Conservation (phyloP, 73 alveolate genomes). For the Paramecium tetraurelia region DNA sequence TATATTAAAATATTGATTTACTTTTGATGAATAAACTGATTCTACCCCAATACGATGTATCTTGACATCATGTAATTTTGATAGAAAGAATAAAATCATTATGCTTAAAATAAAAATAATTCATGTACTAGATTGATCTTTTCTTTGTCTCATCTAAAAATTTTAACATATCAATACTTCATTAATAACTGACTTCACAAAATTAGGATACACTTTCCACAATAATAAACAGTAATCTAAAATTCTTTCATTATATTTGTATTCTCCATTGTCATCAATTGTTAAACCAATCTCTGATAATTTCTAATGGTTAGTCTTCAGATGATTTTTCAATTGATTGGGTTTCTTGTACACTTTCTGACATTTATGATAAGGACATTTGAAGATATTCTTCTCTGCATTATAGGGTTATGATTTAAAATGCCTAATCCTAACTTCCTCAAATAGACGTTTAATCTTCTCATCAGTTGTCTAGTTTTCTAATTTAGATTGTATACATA, state of each 20-base stretch:
- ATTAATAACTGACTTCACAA: constrained; percentile 1
- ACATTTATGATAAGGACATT: constrained; percentile 3
- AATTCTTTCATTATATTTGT: constrained; percentile 12
- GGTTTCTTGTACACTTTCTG: neutral
- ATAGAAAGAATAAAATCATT: neutral
- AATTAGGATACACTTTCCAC: constrained; percentile 6
- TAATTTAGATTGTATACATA: neutral
- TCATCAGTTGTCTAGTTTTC: neutral
- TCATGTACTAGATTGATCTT: neutral
- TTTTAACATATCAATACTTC: neutral
- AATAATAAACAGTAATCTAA: constrained; percentile 1
- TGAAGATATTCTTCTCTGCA: neutral
- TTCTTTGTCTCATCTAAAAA: constrained; percentile 7
- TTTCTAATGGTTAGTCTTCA: neutral
- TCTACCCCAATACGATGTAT: neutral
- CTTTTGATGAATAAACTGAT: neutral
- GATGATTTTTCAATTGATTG: constrained; percentile 1
- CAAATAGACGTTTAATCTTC: neutral
- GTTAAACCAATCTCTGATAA: constrained; percentile 11
- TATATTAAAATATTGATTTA: neutral
- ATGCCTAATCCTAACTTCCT: neutral
- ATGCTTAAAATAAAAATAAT: neutral
- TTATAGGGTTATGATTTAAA: neutral
- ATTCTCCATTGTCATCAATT: constrained; percentile 48
- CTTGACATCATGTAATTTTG: neutral